A percentile compares a stretch with the other conserved stretches of the same genome.
Conservation (phyloP, 2,329 filamentous ascomycete genomes). For the Claviceps digitariae region DNA sequence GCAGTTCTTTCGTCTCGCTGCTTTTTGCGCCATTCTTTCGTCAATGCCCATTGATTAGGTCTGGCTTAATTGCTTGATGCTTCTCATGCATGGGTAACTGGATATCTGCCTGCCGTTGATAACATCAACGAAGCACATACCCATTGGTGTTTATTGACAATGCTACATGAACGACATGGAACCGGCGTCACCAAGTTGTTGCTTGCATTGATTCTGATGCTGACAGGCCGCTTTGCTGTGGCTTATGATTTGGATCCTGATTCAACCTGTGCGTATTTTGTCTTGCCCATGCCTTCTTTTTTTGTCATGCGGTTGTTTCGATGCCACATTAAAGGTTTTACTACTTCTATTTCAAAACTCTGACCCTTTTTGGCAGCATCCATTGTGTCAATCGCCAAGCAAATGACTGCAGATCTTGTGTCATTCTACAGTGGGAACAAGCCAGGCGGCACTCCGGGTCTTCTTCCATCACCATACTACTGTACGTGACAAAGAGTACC, state of each 20-base stretch:
- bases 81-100: not conserved
- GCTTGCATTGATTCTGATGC: not conserved
- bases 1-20: not conserved
- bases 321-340: not conserved
- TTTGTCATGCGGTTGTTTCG: not conserved
- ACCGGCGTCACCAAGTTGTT: not conserved
- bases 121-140: not conserved
- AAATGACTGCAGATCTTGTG: conserved; percentile 37
- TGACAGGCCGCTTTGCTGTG: conserved; percentile 11
- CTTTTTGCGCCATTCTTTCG: not conserved
- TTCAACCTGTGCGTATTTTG: conserved; percentile 18
- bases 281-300: not conserved
- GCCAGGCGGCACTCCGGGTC: conserved; percentile 35
- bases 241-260: conserved; percentile 25
- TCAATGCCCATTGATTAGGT: not conserved
- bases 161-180: not conserved
- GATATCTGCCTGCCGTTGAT: not conserved
- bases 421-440: conserved; percentile 31
- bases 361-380: conserved; percentile 26
- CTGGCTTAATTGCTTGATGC: not conserved
- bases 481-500: conserved; percentile 23
- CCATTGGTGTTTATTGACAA: not conserved
- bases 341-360: not conserved
- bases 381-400: conserved; percentile 32
- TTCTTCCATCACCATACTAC: conserved; percentile 40